Evolutionary conservation across 768 basidiomycete species (phyloP).

Genomic region (Tephrocybe rancida): DNA sequence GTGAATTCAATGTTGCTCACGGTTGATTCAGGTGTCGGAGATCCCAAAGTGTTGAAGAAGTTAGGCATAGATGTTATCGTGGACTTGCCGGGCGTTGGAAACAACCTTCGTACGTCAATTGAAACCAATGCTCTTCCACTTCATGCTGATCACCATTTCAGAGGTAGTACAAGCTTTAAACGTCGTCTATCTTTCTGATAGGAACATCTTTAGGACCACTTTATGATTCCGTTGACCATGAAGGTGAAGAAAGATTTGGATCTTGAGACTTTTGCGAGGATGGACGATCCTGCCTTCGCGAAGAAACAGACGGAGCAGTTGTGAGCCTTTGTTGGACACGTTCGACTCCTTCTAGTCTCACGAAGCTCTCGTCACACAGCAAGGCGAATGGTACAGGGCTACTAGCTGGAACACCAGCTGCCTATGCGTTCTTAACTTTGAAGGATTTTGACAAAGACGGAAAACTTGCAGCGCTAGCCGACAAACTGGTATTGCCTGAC

Average conservation of each 20-base stretch:
- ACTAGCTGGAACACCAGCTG: not conserved
- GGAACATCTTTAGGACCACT: not conserved
- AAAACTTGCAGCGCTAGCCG: not conserved
- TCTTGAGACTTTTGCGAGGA: not conserved
- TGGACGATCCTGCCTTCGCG: not conserved
- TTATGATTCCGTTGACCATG: not conserved
- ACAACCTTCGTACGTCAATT: conserved; percentile 12
- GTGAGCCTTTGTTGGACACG: not conserved
- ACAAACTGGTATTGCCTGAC: not conserved
- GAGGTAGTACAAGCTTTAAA: not conserved
- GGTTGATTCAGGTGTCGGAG: conserved; percentile 8
- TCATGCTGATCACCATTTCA: not conserved
- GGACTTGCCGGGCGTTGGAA: conserved; percentile 13
- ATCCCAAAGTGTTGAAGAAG: not conserved
- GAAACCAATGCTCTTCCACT: not conserved
- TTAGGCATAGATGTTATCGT: conserved; percentile 6
- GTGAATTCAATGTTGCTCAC: not conserved
- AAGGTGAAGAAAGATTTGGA: not conserved
- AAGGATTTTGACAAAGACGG: conserved; percentile 1
- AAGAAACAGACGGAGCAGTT: not conserved
- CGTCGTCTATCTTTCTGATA: not conserved
- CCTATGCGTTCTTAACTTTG: not conserved
- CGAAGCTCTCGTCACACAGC: not conserved
- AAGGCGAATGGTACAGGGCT: not conserved
- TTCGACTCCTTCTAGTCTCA: not conserved